These are phyloP conservation scores for Jatropha curcas DNA, from an alignment of 345 rosid genomes.

Conservation along the genomic window DNA sequence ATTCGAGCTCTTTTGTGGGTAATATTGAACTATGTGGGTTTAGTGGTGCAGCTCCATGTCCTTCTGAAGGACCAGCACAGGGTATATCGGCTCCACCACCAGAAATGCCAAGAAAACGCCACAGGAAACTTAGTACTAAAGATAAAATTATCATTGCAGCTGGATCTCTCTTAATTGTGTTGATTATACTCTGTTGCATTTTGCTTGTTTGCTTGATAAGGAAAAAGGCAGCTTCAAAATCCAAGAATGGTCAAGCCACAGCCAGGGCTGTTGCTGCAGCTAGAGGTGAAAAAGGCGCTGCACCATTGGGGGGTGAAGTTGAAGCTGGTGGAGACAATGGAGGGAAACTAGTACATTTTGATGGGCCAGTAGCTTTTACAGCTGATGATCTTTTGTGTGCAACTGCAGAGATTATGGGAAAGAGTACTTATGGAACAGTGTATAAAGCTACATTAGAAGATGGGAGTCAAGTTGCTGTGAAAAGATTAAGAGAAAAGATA, in stretches of 20 bases:
- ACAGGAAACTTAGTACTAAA: constrained; percentile 26
- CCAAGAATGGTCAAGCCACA: constrained; percentile 7
- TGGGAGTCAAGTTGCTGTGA: constrained; percentile 32
- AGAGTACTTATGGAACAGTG: constrained; percentile 31
- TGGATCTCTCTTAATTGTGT: constrained; percentile 17
- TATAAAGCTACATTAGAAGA: constrained; percentile 31
- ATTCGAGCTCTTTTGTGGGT: constrained; percentile 28
- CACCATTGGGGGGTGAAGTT: constrained; percentile 4
- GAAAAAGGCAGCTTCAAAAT: constrained; percentile 19
- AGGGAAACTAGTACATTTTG: constrained; percentile 31
- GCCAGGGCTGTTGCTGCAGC: constrained; percentile 6
- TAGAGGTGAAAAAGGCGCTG: constrained; percentile 11
- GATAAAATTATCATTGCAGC: constrained; percentile 29
- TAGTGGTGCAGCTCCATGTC: constrained; percentile 25
- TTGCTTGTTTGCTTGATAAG: constrained; percentile 25
- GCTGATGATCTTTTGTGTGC: constrained; percentile 33
- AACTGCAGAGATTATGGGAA: constrained; percentile 30
- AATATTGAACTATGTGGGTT: constrained; percentile 30
- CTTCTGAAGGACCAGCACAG: constrained; percentile 14
- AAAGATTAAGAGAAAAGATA: constrained; percentile 78
- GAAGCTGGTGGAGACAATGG: constrained; percentile 20
- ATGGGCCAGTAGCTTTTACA: constrained; percentile 25
- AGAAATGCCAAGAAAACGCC: constrained; percentile 10
- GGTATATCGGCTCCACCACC: constrained; percentile 7
- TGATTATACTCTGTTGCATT: constrained; percentile 24